Evolutionary conservation across 169 alveolate species (phyloP), one percentile per base, ranked within the genome.

Genomic region (Plasmodium falciparum): DNA sequence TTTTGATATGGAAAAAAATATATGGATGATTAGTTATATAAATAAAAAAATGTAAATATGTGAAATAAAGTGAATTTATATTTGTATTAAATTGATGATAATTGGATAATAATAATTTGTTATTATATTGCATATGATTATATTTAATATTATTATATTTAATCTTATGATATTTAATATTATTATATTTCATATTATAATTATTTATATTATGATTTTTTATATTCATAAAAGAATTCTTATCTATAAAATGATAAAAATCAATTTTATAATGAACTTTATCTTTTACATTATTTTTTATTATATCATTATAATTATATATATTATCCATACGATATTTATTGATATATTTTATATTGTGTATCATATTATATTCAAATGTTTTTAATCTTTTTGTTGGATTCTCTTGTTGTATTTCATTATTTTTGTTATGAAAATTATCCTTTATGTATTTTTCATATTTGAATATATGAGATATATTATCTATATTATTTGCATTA

Each of bases 1-100:
- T 80, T 58, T 80, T 80, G 12, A 80, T 69, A 50, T 80, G 90
- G 45, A 63, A 72, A 54, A 80, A 58, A 29, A 69, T 80, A 0
- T 80, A 52, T 22, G 90, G 90, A 20, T 80, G 26, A 67, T 80
- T 69, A 2, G 90, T 69, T 29, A 80, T 69, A 33, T 80, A 69
- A 6, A 49, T 80, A n/a, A 80, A 59, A 61, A 80, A 80, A 49
- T 80, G 54, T n/a, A 69, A 80, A n/a, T 80, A 80, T 12, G 70
- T 56, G 11, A 56, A 62, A 80, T 67, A 56, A 7, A 80, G 80
- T 13, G 85, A 80, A 39, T 69, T 69, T 49, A 56, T 26, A 45
- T 50, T 80, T 49, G 39, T 69, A 63, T 58, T 50, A 49, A 39
- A 58, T 20, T 33, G 45, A 33, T 33, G 4, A 33, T 33, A 33